Evolutionary conservation across 768 basidiomycete genomes (phyloP).

Genomic region (Russula olivacea): DNA sequence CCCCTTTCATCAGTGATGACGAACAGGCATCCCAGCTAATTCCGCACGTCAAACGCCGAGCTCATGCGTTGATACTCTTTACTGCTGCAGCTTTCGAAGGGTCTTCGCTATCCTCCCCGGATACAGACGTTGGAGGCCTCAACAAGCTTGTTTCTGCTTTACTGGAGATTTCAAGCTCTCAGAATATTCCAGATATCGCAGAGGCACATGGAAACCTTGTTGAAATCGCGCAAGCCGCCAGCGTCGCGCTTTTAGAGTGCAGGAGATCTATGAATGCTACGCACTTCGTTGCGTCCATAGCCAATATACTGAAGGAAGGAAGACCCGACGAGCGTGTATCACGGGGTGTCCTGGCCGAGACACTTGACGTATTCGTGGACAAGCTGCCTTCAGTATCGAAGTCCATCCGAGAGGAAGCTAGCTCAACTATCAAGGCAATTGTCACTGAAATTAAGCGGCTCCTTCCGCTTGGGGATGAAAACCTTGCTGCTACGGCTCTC

Average conservation of each 20-base stretch:
- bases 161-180: constrained; percentile 42
- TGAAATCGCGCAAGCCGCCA: constrained; percentile 20
- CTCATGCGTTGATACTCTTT: constrained; percentile 63
- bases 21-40: constrained; percentile 46
- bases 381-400: constrained; percentile 58
- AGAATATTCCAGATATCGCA: constrained; percentile 28
- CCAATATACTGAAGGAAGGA: constrained; percentile 42
- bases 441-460: constrained; percentile 45
- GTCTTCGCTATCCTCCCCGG: constrained; percentile 25
- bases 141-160: constrained; percentile 45
- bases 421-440: constrained; percentile 47
- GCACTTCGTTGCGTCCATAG: constrained; percentile 57
- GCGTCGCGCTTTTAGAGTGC: constrained; percentile 20
- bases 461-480: constrained; percentile 39
- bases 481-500: constrained; percentile 46
- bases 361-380: constrained; percentile 62
- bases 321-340: constrained; percentile 12
- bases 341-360: constrained; percentile 38
- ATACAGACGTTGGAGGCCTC: constrained; percentile 28
- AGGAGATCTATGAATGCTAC: constrained; percentile 62
- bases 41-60: constrained; percentile 48
- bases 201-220: constrained; percentile 27
- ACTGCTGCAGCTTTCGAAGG: constrained; percentile 47
- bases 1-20: constrained; percentile 43
- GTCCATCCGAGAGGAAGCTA: constrained; percentile 47